phyloP scores from a whole-genome alignment of 495 filamentous ascomycete species.

The Aspergillus affinis region DNA sequence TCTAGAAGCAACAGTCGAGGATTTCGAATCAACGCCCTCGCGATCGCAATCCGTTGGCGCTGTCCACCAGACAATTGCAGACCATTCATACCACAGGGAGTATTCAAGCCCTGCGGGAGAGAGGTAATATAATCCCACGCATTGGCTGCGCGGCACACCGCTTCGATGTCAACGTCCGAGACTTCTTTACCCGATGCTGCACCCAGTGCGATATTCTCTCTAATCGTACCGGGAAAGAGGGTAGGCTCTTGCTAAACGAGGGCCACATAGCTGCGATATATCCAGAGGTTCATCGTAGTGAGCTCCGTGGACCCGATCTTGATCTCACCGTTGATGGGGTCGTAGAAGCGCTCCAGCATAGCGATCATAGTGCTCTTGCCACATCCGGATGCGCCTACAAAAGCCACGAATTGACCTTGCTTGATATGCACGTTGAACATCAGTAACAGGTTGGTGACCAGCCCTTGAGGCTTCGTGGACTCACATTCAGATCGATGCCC shows the following conservation, averaged over 20 bases:
- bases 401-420: slow-evolving; percentile 59
- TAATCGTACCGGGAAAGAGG: slow-evolving; percentile 69
- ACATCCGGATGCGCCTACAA: slow-evolving; percentile 65
- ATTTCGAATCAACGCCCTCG: slow-evolving; percentile 59
- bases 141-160: slow-evolving; percentile 6
- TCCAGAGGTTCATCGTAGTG: too few species aligned
- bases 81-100: slow-evolving; percentile 58
- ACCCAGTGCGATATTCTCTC: slow-evolving; percentile 62
- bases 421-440: slow-evolving; percentile 46
- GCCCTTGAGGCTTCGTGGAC: too few species aligned
- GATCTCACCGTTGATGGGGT: neutral
- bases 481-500: slow-evolving; percentile 39
- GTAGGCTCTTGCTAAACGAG: slow-evolving; percentile 18
- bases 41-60: slow-evolving; percentile 65
- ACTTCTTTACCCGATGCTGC: neutral
- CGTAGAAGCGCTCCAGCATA: slow-evolving; percentile 58
- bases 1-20: slow-evolving; percentile 52
- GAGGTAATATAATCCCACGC: slow-evolving; percentile 57
- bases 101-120: slow-evolving; percentile 52
- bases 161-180: neutral
- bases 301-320: neutral
- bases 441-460: slow-evolving; percentile 24
- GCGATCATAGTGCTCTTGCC: slow-evolving; percentile 65
- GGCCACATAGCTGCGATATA: slow-evolving; percentile 3
- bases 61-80: slow-evolving; percentile 63